These are phyloP conservation scores for Fomitopsis betulina DNA, from an alignment of 1,284 basidiomycete species.

Conservation along the genomic window DNA sequence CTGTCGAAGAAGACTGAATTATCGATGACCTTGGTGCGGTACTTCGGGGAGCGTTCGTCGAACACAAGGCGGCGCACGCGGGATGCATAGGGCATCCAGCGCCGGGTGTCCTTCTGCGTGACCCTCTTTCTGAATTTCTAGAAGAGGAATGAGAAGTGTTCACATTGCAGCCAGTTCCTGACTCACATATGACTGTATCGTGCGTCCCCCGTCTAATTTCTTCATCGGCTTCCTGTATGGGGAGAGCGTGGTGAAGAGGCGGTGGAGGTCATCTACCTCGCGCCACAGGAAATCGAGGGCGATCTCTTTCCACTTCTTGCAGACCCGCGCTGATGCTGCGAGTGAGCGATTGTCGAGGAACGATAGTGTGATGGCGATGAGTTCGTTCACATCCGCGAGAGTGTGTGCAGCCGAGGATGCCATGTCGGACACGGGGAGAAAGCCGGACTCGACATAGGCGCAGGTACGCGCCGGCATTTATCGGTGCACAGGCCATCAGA, in stretches of 20 bases:
- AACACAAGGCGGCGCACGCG: conserved; percentile 40
- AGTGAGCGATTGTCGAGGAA: conserved; percentile 23
- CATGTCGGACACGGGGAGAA: not conserved
- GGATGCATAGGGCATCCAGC: conserved; percentile 48
- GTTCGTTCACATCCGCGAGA: conserved; percentile 19
- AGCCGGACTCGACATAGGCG: not conserved
- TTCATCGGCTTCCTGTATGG: conserved; percentile 28
- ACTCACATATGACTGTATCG: conserved; percentile 2
- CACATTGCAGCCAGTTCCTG: not conserved
- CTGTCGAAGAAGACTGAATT: conserved; percentile 42
- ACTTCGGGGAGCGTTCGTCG: conserved; percentile 13
- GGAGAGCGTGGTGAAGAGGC: conserved; percentile 43
- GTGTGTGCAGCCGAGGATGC: not conserved
- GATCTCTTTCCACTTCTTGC: conserved; percentile 24
- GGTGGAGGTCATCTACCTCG: conserved; percentile 31
- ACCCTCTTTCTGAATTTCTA: conserved; percentile 41
- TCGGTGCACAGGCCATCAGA: not conserved
- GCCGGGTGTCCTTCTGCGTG: conserved; percentile 46
- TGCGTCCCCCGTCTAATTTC: conserved; percentile 1
- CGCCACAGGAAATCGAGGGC: conserved; percentile 25
- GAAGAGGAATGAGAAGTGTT: not conserved
- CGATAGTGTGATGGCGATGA: conserved; percentile 23
- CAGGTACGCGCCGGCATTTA: not conserved
- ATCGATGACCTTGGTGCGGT: conserved; percentile 14
- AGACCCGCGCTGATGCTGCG: conserved; percentile 21